phyloP scores from a whole-genome alignment of 257 asterid species.

The Henckelia pumila region DNA sequence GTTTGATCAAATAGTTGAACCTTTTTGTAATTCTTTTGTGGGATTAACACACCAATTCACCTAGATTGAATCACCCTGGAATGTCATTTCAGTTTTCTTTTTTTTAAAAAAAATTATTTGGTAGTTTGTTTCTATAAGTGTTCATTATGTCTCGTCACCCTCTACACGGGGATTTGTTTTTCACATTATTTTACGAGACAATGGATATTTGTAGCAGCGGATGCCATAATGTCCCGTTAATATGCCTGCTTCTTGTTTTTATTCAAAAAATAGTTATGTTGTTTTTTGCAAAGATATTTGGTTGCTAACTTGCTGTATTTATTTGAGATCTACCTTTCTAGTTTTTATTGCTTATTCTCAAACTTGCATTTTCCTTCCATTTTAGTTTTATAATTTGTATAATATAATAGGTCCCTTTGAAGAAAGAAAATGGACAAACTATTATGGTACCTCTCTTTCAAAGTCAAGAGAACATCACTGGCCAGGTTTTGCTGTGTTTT shows the following conservation, averaged over 20 bases:
- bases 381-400: not conserved
- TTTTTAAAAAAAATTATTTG: no score
- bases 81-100: not conserved
- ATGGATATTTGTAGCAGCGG: conserved; percentile 1
- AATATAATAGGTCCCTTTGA: conserved; percentile 45
- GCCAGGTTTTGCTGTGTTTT: conserved; percentile 35
- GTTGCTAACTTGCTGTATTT: conserved; percentile 7
- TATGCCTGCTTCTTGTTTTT: not conserved
- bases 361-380: not conserved
- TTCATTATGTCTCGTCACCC: conserved; percentile 11
- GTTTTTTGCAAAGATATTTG: conserved; percentile 8
- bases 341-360: not conserved
- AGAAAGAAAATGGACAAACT: conserved; percentile 64
- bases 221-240: not conserved
- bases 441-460: conserved; percentile 56
- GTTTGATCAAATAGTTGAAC: conserved; percentile 5
- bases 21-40: not conserved
- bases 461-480: conserved; percentile 55
- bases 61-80: conserved; percentile 4
- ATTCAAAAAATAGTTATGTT: conserved; percentile 1
- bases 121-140: not conserved
- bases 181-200: not conserved
- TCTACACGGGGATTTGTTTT: not conserved
- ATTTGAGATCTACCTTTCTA: not conserved
- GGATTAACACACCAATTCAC: not conserved